Percentiles rank a stretch among this genome's conserved stretches.
Evolutionary conservation across 2,329 filamentous ascomycete genomes (phyloP).

Genomic region (Thielaviopsis ethacetica): DNA sequence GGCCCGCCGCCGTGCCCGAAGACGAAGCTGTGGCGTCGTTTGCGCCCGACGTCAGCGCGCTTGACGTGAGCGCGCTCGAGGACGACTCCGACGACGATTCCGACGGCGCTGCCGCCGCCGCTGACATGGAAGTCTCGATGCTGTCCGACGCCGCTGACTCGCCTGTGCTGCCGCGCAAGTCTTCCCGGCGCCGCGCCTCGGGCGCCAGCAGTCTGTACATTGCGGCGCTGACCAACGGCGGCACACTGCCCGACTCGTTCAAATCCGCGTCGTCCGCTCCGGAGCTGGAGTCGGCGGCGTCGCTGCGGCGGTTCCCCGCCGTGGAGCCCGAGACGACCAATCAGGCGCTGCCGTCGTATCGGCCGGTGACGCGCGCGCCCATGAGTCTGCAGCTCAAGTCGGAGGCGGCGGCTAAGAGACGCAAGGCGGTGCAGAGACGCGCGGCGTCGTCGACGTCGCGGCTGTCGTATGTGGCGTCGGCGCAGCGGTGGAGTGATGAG

Average conservation of each 20-base stretch:
- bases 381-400: background rate
- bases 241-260: background rate
- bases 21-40: slow-evolving; percentile 4
- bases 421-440: background rate
- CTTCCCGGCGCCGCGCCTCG: too few species aligned
- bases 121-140: background rate
- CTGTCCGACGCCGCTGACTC: background rate
- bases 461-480: slow-evolving; percentile 1
- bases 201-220: background rate
- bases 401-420: background rate
- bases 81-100: background rate
- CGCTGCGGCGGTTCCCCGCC: background rate
- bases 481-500: slow-evolving; percentile 1
- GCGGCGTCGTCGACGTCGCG: background rate
- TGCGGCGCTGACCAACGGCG: background rate
- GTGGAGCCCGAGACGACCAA: slow-evolving; percentile 2
- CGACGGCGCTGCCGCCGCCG: background rate
- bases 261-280: too few species aligned
- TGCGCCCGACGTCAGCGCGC: background rate
- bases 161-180: background rate
- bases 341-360: slow-evolving; percentile 2
- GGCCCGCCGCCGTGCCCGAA: slow-evolving; percentile 7
- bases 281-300: too few species aligned
- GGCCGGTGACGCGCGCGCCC: background rate
- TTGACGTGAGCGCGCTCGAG: background rate